Conservation (phyloP, 1,284 basidiomycete species). For the Cutaneotrichosporon spelunceum region DNA sequence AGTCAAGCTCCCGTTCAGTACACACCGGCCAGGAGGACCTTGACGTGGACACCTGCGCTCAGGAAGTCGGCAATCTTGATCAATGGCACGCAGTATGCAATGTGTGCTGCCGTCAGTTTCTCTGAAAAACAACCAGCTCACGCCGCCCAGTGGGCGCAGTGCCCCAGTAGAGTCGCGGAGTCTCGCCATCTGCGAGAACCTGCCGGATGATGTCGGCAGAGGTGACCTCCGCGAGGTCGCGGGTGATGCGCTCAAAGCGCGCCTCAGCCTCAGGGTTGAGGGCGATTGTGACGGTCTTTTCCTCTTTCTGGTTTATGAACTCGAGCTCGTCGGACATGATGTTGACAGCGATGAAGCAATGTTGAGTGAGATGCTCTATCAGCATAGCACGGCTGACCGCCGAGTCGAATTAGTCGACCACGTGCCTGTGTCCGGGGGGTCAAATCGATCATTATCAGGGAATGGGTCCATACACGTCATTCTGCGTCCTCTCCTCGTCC, state of each 20-base stretch:
- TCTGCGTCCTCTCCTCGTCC: no score
- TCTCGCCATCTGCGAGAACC: conserved; percentile 72
- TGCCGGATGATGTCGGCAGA: conserved; percentile 79
- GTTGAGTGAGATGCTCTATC: neutral
- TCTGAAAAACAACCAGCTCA: conserved; percentile 54
- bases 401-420: neutral
- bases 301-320: conserved; percentile 26
- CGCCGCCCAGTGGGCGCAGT: conserved; percentile 91
- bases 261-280: conserved; percentile 54
- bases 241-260: conserved; percentile 80
- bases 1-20: neutral
- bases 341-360: neutral
- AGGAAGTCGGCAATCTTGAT: conserved; percentile 97
- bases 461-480: no score
- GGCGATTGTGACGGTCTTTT: conserved; percentile 27
- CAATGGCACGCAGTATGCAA: conserved; percentile 94
- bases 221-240: conserved; percentile 82
- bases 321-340: conserved; percentile 26
- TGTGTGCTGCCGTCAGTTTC: conserved; percentile 65
- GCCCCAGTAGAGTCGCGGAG: conserved; percentile 85
- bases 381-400: neutral
- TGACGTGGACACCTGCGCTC: conserved; percentile 84
- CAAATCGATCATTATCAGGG: no score
- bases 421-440: no score
- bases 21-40: conserved; percentile 80